A percentile compares a stretch with the other conserved stretches of the same genome.
Conservation (phyloP, 164 flowering plant species). For the Tetrastigma voinierianum region DNA sequence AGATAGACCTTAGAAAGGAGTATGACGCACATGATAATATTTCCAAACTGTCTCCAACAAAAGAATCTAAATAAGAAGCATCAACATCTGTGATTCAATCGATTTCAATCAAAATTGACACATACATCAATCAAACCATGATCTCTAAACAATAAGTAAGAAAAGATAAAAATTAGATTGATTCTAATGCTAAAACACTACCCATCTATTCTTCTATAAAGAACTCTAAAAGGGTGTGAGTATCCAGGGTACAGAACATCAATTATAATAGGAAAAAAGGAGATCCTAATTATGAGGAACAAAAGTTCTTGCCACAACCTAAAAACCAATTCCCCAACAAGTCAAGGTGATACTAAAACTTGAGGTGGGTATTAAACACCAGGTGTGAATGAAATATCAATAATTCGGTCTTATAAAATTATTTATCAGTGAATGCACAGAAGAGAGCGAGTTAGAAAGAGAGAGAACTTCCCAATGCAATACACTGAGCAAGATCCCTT, state of each 20-base stretch:
- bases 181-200: neutral
- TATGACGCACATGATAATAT: slow-evolving; percentile 46
- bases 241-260: neutral
- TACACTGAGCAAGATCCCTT: too few relatives aligned
- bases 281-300: neutral
- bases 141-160: neutral
- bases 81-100: slow-evolving; percentile 37
- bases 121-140: slow-evolving; percentile 6
- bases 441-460: neutral
- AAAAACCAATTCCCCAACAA: neutral
- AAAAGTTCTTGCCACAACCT: neutral
- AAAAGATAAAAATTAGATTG: neutral
- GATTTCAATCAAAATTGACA: slow-evolving; percentile 27
- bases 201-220: neutral
- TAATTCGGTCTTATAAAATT: neutral
- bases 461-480: too few relatives aligned
- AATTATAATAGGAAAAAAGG: neutral
- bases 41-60: slow-evolving; percentile 53
- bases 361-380: neutral
- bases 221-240: neutral
- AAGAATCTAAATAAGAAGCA: slow-evolving; percentile 38
- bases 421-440: neutral
- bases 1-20: slow-evolving; percentile 52
- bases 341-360: neutral
- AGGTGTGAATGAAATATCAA: neutral